These are phyloP conservation scores for Periconia sp. DNA, from an alignment of 2,329 filamentous ascomycete species.

Conservation along the genomic window DNA sequence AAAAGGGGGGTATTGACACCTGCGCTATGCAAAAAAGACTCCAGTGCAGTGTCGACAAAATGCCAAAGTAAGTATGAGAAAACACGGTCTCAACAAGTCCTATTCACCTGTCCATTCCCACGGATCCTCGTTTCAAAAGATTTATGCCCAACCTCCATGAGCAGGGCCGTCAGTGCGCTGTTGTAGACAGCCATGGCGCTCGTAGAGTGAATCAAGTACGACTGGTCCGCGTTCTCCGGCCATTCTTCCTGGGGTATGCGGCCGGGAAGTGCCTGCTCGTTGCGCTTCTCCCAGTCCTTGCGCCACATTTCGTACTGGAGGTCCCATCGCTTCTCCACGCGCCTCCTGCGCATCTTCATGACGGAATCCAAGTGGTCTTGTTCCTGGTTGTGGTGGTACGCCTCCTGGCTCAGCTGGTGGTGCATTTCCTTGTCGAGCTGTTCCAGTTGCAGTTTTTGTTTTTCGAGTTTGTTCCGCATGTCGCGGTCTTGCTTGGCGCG, in stretches of 20 bases:
- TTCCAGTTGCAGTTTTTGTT: slow-evolving; percentile 45
- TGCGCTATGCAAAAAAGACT: no score
- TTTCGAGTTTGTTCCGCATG: slow-evolving; percentile 35
- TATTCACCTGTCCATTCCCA: no score
- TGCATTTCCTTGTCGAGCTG: slow-evolving; percentile 36
- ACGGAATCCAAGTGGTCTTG: slow-evolving; percentile 34
- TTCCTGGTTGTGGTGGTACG: slow-evolving; percentile 37
- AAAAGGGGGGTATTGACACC: no score
- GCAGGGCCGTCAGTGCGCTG: background rate
- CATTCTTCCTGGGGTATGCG: slow-evolving; percentile 32
- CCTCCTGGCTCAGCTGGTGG: slow-evolving; percentile 24
- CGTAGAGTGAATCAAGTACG: background rate
- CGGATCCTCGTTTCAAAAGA: background rate
- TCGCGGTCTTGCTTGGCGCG: slow-evolving; percentile 48
- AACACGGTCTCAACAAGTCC: no score
- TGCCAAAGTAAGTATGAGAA: no score
- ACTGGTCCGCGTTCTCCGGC: slow-evolving; percentile 21
- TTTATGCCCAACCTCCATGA: background rate
- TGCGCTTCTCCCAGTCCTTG: slow-evolving; percentile 37
- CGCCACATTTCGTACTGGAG: slow-evolving; percentile 44
- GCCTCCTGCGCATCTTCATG: slow-evolving; percentile 34
- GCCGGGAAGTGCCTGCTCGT: slow-evolving; percentile 19
- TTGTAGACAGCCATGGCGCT: slow-evolving; percentile 7
- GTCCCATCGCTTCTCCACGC: slow-evolving; percentile 42
- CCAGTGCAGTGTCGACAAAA: no score